These are phyloP conservation scores for Mesembryanthemum crystallinum DNA, from an alignment of 148 eudicot genomes.

Conservation along the genomic window DNA sequence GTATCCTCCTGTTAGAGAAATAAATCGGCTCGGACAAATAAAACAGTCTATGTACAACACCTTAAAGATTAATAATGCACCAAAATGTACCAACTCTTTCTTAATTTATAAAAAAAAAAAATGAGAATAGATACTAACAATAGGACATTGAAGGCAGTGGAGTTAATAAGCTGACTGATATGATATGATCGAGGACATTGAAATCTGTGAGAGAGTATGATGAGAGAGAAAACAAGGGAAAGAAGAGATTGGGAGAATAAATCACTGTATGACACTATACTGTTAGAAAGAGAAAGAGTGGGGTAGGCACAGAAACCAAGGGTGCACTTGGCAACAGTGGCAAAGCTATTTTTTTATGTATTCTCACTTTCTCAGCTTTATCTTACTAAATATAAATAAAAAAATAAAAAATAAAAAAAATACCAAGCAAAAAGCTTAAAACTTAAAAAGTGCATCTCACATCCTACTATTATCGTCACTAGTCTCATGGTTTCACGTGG, in stretches of 20 bases:
- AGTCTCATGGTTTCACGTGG: slow-evolving; percentile 32
- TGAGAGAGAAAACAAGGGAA: slow-evolving; percentile 2
- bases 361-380: slow-evolving; percentile 18
- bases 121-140: slow-evolving; percentile 18
- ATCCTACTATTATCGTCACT: background rate
- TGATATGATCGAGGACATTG: slow-evolving; percentile 24
- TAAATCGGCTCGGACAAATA: too few relatives aligned
- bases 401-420: background rate
- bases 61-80: background rate
- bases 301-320: slow-evolving; percentile 24
- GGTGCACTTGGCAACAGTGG: slow-evolving; percentile 14
- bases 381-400: background rate
- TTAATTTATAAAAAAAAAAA: too few relatives aligned
- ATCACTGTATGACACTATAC: background rate
- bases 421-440: background rate
- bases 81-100: background rate
- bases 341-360: slow-evolving; percentile 7
- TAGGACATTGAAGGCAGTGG: slow-evolving; percentile 24
- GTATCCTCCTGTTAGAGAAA: too few relatives aligned
- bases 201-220: slow-evolving; percentile 21
- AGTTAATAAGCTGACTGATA: slow-evolving; percentile 20
- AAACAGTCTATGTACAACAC: too few relatives aligned
- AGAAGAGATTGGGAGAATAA: slow-evolving; percentile 1
- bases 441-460: slow-evolving; percentile 12
- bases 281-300: background rate